Percentiles rank a stretch among this genome's conserved stretches.
phyloP scores from a whole-genome alignment of 2,329 filamentous ascomycete genomes.

The Aspergillaceae sp. region DNA sequence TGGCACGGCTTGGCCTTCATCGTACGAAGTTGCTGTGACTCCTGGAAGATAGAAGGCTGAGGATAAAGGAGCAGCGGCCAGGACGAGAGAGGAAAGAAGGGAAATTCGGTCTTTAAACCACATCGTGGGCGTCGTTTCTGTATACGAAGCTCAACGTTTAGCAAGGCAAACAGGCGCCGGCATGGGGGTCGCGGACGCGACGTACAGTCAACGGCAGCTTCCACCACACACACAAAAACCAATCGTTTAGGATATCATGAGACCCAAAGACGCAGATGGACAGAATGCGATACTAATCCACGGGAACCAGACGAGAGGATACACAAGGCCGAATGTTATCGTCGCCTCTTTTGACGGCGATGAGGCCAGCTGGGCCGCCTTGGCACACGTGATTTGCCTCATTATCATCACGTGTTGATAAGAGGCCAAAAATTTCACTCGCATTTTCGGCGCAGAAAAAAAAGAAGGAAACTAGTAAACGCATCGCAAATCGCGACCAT shows the following conservation, averaged over 20 bases:
- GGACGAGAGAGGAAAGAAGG: conserved; percentile 21
- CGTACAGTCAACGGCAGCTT: conserved; percentile 15
- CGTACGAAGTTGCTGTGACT: conserved; percentile 88
- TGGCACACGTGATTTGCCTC: conserved; percentile 10
- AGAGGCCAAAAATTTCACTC: conserved; percentile 14
- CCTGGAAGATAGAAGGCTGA: conserved; percentile 92
- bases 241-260: conserved; percentile 7
- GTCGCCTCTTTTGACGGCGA: not conserved
- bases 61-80: conserved; percentile 24
- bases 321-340: not conserved
- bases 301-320: too few relatives aligned
- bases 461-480: not conserved
- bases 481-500: conserved; percentile 10
- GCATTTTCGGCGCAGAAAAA: conserved; percentile 3
- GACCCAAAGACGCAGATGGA: not conserved
- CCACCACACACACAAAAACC: conserved; percentile 4
- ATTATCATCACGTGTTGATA: conserved; percentile 18
- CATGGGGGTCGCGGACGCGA: not conserved
- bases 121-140: conserved; percentile 23
- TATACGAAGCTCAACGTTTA: not conserved
- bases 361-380: conserved; percentile 12
- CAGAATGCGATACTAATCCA: not conserved
- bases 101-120: conserved; percentile 22
- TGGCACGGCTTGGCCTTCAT: conserved; percentile 67
- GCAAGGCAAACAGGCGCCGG: not conserved